A percentile compares a stretch with the other conserved stretches of the same genome.
Evolutionary conservation across 2,329 filamentous ascomycete genomes (phyloP).

Genomic region (Trichophyton rubrum): DNA sequence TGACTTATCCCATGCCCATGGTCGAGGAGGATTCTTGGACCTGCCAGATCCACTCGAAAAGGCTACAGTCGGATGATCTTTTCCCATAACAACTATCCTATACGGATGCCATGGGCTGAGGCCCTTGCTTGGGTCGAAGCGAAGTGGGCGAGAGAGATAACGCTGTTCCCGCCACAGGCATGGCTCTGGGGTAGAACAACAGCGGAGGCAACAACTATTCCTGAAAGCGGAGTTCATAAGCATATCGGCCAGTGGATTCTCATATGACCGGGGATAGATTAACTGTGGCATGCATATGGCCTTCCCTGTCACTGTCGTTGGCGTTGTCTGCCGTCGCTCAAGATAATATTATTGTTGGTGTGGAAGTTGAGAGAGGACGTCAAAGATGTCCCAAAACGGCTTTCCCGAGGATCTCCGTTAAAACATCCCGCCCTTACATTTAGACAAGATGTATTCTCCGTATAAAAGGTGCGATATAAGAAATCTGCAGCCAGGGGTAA

Average conservation of each 20-base stretch:
- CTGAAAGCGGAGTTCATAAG: not conserved
- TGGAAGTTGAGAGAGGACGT: not conserved
- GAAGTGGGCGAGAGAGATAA: not conserved
- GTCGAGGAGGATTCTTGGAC: constrained; percentile 21
- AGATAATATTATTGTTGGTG: too few relatives aligned
- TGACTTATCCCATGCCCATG: not conserved
- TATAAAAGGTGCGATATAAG: not conserved
- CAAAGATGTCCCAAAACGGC: not conserved
- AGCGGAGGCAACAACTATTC: not conserved
- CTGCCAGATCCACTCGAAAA: constrained; percentile 39
- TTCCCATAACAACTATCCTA: not conserved
- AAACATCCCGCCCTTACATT: not conserved
- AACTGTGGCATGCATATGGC: not conserved
- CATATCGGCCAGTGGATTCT: not conserved
- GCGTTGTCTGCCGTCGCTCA: not conserved
- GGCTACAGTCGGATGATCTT: constrained; percentile 29
- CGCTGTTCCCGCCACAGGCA: not conserved
- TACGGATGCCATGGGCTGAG: not conserved
- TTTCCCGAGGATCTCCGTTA: not conserved
- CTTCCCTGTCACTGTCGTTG: not conserved
- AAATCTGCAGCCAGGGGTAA: not conserved
- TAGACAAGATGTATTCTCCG: not conserved
- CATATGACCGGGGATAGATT: not conserved
- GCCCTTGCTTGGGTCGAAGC: not conserved
- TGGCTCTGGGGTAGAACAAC: not conserved